phyloP scores from a whole-genome alignment of 108 stramenopile species.

The Mayamaea pseudoterrestris region DNA sequence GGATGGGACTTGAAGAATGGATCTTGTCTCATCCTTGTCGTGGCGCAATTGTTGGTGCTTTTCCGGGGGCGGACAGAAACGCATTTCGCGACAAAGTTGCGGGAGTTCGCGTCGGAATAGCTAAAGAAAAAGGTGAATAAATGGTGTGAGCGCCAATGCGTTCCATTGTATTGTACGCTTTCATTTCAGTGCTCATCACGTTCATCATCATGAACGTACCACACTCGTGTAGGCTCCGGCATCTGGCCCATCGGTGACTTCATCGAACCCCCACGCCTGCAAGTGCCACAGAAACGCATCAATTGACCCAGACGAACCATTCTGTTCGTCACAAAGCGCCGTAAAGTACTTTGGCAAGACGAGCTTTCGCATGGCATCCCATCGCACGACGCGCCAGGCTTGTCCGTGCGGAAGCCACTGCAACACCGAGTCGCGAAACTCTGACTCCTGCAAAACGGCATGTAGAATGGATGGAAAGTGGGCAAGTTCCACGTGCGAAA shows the following conservation, averaged over 20 bases:
- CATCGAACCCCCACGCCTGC: constrained; percentile 50
- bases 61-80: neutral
- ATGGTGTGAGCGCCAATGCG: too few relatives aligned
- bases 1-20: constrained; percentile 9
- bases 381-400: constrained; percentile 39
- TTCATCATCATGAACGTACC: constrained; percentile 20
- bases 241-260: constrained; percentile 38
- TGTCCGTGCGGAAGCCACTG: constrained; percentile 39
- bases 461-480: constrained; percentile 37
- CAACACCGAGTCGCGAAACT: constrained; percentile 11
- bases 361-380: constrained; percentile 33
- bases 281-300: constrained; percentile 47
- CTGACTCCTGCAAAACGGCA: constrained; percentile 17
- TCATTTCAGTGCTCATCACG: neutral
- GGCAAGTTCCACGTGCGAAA: constrained; percentile 7
- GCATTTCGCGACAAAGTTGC: constrained; percentile 2
- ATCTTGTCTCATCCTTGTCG: neutral
- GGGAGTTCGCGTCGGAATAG: constrained; percentile 3
- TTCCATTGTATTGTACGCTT: neutral
- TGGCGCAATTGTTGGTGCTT: neutral
- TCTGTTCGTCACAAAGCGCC: constrained; percentile 18
- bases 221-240: constrained; percentile 37
- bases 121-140: constrained; percentile 3
- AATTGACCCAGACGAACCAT: constrained; percentile 26
- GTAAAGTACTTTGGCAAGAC: constrained; percentile 38